Base-by-base conservation (phyloP, 2,329 filamentous ascomycete genomes). In the Aspergillus sp. region DNA sequence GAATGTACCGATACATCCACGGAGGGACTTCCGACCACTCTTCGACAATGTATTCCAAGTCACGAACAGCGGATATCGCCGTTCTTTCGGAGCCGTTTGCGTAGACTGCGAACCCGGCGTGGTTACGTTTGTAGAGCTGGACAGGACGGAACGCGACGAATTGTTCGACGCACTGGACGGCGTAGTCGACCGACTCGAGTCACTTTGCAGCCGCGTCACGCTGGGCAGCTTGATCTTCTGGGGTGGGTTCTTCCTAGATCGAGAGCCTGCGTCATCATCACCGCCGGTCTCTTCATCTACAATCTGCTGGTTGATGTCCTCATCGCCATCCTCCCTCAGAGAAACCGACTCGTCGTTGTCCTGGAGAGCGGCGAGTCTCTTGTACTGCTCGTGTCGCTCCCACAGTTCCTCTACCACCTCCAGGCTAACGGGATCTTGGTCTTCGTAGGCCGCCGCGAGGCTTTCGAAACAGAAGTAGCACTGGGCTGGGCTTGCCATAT, bases 1-100 rank as follows among this genome's bases (percentile, higher is more conserved):
- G 71, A 98, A 99, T 2, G 94, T 99, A 67, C 95, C 95, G 72
- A 99, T 98, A 81, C 95, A 99, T 60, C 95, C 95, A 60, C 95
- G 89, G 47, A 99, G 85, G 24, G 84, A 85, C 73, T 88, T 87
- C 64, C 86, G 78, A 29, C 86, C 84, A 55, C 74, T 80, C 67
- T 81, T 75, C 7, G 84, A 86, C 56, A 92, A 68, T 0, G 86
- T 91, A 78, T 97, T 96, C 93, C 94, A 98, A 7, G 93, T 96
- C 51, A 99, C 91, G 74, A 98, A 98, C 45, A 98, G 84, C 0
- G 94, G 94, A 63, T 88, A 86, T 47, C 85, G 82, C 58, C 67
- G 67, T 12, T 71, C 67, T 77, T 76, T 67, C 76, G 71, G 61
- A 66, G 67, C 67, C 49, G 69, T 65, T 73, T 68, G 67, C 57